Evolutionary conservation across 139 green algal genomes (phyloP).

Genomic region (Spirogloea muscicola): DNA sequence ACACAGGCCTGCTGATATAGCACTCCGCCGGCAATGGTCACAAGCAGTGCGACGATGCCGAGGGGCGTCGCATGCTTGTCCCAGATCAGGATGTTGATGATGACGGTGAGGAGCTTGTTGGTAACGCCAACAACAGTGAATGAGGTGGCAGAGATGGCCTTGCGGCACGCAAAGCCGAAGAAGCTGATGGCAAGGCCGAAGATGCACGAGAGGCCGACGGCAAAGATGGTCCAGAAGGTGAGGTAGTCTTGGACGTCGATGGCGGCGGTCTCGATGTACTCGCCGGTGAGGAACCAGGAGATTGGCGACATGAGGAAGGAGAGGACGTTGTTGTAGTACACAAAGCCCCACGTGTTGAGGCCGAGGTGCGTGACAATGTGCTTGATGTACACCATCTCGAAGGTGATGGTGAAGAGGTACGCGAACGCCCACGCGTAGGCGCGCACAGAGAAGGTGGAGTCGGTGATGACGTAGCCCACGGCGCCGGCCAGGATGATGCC

Average conservation of each 20-base stretch:
- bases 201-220: constrained; percentile 64
- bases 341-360: constrained; percentile 45
- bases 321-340: constrained; percentile 49
- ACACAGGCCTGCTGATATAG: constrained; percentile 49
- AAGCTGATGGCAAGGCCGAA: constrained; percentile 67
- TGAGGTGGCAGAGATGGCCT: constrained; percentile 64
- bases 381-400: constrained; percentile 52
- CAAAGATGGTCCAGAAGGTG: not conserved
- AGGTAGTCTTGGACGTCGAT: not conserved
- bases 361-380: constrained; percentile 39
- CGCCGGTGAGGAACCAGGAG: constrained; percentile 32
- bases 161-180: constrained; percentile 65
- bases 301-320: constrained; percentile 33
- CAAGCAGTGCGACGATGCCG: constrained; percentile 48
- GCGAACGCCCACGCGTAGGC: constrained; percentile 47
- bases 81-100: constrained; percentile 69
- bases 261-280: constrained; percentile 3
- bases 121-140: constrained; percentile 81
- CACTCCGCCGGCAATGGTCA: constrained; percentile 49
- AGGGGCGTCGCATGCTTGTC: constrained; percentile 60
- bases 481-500: constrained; percentile 36
- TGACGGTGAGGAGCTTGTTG: constrained; percentile 74
- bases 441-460: constrained; percentile 26
- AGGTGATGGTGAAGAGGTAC: constrained; percentile 47
- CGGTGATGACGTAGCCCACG: constrained; percentile 44